Evolutionary conservation across 768 basidiomycete species (phyloP), one percentile per base, ranked within the genome.

Genomic region (Leucocoprinus birnbaumii): DNA sequence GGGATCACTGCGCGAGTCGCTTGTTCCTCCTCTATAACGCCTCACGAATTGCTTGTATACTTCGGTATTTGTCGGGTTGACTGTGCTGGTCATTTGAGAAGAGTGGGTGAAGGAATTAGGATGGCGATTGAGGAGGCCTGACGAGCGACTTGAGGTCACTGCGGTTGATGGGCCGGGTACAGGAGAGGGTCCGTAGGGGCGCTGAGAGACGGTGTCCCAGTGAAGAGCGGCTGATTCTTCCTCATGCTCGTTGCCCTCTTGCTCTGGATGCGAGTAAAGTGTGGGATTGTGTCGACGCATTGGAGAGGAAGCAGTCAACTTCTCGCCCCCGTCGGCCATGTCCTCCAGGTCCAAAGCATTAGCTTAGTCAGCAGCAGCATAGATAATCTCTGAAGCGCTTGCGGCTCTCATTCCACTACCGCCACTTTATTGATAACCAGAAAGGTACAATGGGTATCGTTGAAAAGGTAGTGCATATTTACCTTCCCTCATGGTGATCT

Each of bases 21-120:
- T 54, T 21, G 59, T 56, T 26, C 62, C 63, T 49, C 74, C 79
- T 64, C 87, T 79, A 70, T 91, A 92, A 22, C 87, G 78, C 59
- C 79, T 82, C 41, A 91, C 83, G 65, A 91, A 91, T 64, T 91
- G 89, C 19, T 86, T 84, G 71, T 91, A 92, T 19, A 89, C 79
- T 62, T 88, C 83, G 18, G 83, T 65, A 56, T 73, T 72, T 59
- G 73, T 71, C 31, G 63, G 65, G 24, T 66, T 61, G 8, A 62
- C 58, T 7, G 68, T 57, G 14, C 42, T 58, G 19, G 59, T 44
- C 25, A 51, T 35, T 44, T 63, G 51, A 34, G 65, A 24, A 37
- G 53, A 27, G 38, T 63, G 62, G 57, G 59, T 60, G 57, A 65
- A 37, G 40, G 62, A 52, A 35, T 66, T 62, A 24, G 66, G 61